Conservation (phyloP, 176 grass and related monocot species). For the Triticum dicoccoides region DNA sequence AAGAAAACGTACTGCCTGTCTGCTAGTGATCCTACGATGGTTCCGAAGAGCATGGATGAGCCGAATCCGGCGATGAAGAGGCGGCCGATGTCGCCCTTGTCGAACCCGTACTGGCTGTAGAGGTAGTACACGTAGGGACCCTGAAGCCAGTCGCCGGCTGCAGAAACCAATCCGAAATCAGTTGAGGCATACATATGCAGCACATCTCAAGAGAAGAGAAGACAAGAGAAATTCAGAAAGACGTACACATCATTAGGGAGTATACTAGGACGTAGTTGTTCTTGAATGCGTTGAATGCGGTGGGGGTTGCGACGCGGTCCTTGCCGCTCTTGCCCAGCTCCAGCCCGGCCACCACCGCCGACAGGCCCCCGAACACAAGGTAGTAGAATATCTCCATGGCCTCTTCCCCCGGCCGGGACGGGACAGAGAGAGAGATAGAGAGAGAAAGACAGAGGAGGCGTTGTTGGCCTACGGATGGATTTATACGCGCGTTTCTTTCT, state of each 20-base stretch:
- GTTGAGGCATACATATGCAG: no score
- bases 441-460: not conserved
- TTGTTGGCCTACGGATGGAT: not conserved
- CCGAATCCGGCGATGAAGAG: slow-evolving; percentile 99
- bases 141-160: slow-evolving; percentile 97
- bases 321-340: slow-evolving; percentile 90
- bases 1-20: slow-evolving; percentile 74
- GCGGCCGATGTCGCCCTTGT: slow-evolving; percentile 97
- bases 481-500: slow-evolving; percentile 17
- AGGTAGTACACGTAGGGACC: slow-evolving; percentile 97
- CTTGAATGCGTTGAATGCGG: slow-evolving; percentile 92
- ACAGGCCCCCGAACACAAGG: slow-evolving; percentile 65
- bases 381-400: slow-evolving; percentile 93
- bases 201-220: no score
- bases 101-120: slow-evolving; percentile 93
- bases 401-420: no score
- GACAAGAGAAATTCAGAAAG: not conserved
- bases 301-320: slow-evolving; percentile 67
- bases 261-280: slow-evolving; percentile 99
- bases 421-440: not conserved
- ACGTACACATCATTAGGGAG: slow-evolving; percentile 96
- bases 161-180: no score
- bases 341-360: slow-evolving; percentile 59
- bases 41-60: slow-evolving; percentile 98
- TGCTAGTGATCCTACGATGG: slow-evolving; percentile 93